Evolutionary conservation across 345 rosid genomes (phyloP).

Genomic region (Populus ilicifolia): DNA sequence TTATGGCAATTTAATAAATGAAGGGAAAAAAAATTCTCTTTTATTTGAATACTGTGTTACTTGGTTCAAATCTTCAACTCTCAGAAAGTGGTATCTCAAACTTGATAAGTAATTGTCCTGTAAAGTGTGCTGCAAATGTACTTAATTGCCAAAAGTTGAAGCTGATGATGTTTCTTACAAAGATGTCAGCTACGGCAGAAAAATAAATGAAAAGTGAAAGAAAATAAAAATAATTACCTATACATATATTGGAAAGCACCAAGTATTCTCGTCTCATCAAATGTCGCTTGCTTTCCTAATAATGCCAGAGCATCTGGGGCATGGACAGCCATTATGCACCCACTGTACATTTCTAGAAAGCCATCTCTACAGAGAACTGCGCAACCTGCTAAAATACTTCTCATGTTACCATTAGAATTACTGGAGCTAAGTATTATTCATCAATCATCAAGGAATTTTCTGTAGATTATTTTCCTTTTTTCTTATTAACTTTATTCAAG

Average conservation of each 20-base stretch:
- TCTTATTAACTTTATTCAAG: too few species aligned
- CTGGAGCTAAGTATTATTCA: neutral
- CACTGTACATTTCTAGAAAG: slow-evolving; percentile 38
- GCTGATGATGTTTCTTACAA: neutral
- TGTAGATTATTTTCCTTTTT: neutral
- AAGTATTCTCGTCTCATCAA: slow-evolving; percentile 64
- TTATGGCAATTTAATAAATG: too few species aligned
- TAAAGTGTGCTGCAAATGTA: too few species aligned
- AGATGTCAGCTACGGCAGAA: neutral
- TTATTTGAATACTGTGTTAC: too few species aligned
- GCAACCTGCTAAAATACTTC: slow-evolving; percentile 38
- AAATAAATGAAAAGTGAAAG: neutral
- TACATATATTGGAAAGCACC: slow-evolving; percentile 85
- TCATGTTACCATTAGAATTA: neutral
- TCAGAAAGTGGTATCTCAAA: too few species aligned
- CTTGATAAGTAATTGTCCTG: too few species aligned
- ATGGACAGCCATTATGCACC: slow-evolving; percentile 63
- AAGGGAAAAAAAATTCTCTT: too few species aligned
- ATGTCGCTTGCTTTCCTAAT: slow-evolving; percentile 63
- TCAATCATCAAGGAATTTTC: neutral
- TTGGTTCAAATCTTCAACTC: too few species aligned
- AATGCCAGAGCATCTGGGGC: slow-evolving; percentile 74
- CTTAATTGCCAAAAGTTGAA: too few species aligned
- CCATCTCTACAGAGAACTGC: slow-evolving; percentile 47
- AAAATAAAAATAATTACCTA: slow-evolving; percentile 40